Base-by-base conservation (phyloP, 1,284 basidiomycete species). In the Ustilago xerochloae region DNA sequence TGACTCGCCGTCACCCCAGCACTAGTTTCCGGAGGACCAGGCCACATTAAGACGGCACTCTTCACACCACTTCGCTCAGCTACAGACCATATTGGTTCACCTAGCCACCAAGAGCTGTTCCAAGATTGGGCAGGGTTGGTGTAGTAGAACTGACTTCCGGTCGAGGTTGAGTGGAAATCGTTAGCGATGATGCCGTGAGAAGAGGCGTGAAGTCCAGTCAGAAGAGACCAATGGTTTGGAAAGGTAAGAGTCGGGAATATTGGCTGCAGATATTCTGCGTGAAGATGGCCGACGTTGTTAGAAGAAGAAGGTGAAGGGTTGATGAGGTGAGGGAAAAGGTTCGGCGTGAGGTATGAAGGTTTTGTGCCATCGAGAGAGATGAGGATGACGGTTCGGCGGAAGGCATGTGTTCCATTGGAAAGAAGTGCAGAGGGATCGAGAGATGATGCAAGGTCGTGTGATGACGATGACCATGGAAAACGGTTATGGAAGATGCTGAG, bases 241-340 rank as follows among this genome's bases (percentile, higher is more conserved):
- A 97, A 97, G 0, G 94, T 96, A 69, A 94, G 85, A 0, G 92
- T 92, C 2, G 94, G 94, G 77, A 95, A 96, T 16, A 94, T 85
- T 20, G 94, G 92, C 61, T 89, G 88, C 90, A 97, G 90, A 43
- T 46, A 67, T 4, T 26, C 12, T 22, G 73, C 73, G 0, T 51
- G 20, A 20, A n/a, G 13, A 18, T 43, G 22, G 3, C 36, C 51
- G n/a, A 47, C 48, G 6, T 41, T 46, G 18, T 26, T 29, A 1
- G 41, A 41, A 5, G 38, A 16, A 22, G 60, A 28, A 9, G 33
- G 39, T 20, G 45, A 54, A 12, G 60, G 58, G 9, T 39, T 13
- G 35, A 38, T 10, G 54, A 15, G 12, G 38, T 85, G 16, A 94
- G 85, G 93, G 92, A 1, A 93, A 93, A 29, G 93, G 85, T 0